These are phyloP conservation scores for Scheffersomyces lignosus DNA, from an alignment of 805 yeast genomes.

Conservation along the genomic window DNA sequence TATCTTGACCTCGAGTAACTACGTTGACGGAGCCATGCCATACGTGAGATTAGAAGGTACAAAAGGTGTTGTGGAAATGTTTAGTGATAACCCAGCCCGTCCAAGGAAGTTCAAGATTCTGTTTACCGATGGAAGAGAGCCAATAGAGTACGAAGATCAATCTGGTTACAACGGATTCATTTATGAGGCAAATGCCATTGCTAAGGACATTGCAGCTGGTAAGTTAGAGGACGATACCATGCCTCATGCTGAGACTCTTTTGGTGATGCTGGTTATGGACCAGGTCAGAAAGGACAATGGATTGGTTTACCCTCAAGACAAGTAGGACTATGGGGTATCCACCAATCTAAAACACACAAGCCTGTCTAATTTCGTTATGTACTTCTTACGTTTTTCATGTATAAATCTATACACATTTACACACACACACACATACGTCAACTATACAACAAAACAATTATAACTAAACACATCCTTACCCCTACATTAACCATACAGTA, in stretches of 20 bases:
- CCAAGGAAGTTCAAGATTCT: slow-evolving; percentile 24
- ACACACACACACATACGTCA: no score
- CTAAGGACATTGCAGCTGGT: slow-evolving; percentile 43
- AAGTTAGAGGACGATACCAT: slow-evolving; percentile 32
- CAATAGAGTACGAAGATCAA: slow-evolving; percentile 30
- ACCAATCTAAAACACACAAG: no score
- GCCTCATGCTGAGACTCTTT: slow-evolving; percentile 47
- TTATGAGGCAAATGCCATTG: slow-evolving; percentile 57
- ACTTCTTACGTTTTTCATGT: no score
- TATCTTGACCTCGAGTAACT: slow-evolving; percentile 31
- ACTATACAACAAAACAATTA: no score
- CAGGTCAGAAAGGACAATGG: slow-evolving; percentile 43
- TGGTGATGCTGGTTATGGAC: slow-evolving; percentile 52
- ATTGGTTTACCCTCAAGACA: slow-evolving; percentile 44
- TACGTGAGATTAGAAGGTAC: slow-evolving; percentile 36
- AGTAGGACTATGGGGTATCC: no score
- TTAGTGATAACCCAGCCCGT: slow-evolving; percentile 33
- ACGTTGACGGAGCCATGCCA: slow-evolving; percentile 25
- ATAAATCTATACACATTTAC: no score
- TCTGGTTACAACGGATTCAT: slow-evolving; percentile 49
- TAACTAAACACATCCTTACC: no score
- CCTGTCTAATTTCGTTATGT: no score
- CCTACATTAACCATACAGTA: no score
- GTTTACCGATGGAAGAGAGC: slow-evolving; percentile 24
- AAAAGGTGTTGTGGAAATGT: slow-evolving; percentile 30